Conservation (phyloP, 2,329 filamentous ascomycete species). For the Blumeriella jaapii region DNA sequence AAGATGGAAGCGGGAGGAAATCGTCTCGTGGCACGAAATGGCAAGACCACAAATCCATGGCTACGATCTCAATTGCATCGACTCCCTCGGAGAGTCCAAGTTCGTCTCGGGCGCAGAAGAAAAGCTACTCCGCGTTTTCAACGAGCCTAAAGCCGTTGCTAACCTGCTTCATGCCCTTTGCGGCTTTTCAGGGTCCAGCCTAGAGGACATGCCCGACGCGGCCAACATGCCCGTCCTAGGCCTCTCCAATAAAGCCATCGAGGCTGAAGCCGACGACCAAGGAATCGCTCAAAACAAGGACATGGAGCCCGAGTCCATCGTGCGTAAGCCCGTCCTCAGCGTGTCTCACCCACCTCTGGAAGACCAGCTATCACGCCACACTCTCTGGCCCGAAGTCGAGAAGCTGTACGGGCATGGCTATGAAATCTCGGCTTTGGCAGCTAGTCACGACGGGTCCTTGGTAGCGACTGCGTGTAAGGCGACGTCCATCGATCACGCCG, state of each 20-base stretch:
- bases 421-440: slow-evolving; percentile 81
- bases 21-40: slow-evolving; percentile 83
- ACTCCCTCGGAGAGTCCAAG: slow-evolving; percentile 56
- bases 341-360: slow-evolving; percentile 71
- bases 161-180: slow-evolving; percentile 58
- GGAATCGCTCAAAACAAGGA: slow-evolving; percentile 36
- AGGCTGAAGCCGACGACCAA: slow-evolving; percentile 40
- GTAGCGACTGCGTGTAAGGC: slow-evolving; percentile 90
- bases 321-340: slow-evolving; percentile 50
- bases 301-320: slow-evolving; percentile 41
- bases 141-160: slow-evolving; percentile 75
- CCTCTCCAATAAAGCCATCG: slow-evolving; percentile 88
- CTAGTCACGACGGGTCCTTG: slow-evolving; percentile 60
- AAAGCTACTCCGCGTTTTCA: slow-evolving; percentile 94
- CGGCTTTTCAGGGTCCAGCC: slow-evolving; percentile 37
- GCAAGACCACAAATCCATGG: slow-evolving; percentile 93
- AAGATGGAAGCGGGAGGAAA: slow-evolving; percentile 50
- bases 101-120: slow-evolving; percentile 96
- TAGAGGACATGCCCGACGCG: slow-evolving; percentile 59
- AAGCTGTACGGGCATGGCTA: slow-evolving; percentile 98
- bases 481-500: slow-evolving; percentile 85
- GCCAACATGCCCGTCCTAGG: slow-evolving; percentile 93
- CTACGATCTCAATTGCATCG: slow-evolving; percentile 93
- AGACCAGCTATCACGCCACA: slow-evolving; percentile 78
- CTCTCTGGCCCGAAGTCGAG: slow-evolving; percentile 90